Evolutionary conservation across 169 alveolate genomes (phyloP).

Genomic region (Plasmodium sp.): DNA sequence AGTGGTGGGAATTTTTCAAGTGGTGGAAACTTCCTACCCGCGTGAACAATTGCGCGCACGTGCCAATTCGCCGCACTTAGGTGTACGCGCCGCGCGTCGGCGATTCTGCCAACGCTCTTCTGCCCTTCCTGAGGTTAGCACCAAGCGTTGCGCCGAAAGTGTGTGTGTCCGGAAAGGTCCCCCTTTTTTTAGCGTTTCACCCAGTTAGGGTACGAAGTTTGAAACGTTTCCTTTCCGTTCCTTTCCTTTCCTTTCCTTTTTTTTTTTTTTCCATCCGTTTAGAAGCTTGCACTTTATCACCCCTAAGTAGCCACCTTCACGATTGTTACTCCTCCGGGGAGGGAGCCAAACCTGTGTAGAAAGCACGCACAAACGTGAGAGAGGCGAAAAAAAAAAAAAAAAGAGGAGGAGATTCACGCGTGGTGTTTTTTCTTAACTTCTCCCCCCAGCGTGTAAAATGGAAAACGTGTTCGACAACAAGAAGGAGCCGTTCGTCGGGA

Average conservation of each 20-base stretch:
- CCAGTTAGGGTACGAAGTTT: not conserved
- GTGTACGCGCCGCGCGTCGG: not conserved
- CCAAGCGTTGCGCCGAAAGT: not conserved
- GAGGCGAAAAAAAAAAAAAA: not conserved
- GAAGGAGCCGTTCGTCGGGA: slow-evolving; percentile 20
- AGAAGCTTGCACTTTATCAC: not conserved
- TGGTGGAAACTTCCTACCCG: too few relatives aligned
- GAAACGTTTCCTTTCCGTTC: not conserved
- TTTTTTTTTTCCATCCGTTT: not conserved
- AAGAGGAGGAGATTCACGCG: not conserved
- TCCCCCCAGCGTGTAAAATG: not conserved
- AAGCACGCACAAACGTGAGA: not conserved
- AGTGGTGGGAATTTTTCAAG: not conserved
- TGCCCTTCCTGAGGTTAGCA: not conserved
- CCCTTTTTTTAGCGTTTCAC: too few relatives aligned
- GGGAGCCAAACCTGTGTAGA: not conserved
- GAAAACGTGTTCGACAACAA: slow-evolving; percentile 42
- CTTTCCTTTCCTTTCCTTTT: not conserved
- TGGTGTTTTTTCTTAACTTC: not conserved
- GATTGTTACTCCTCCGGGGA: not conserved
- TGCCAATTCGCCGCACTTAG: not conserved
- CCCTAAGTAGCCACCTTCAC: not conserved
- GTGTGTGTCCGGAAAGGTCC: not conserved
- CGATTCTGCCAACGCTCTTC: not conserved
- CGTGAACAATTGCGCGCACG: not conserved